Evolutionary conservation across 306 rosid genomes (phyloP).

Genomic region (Cucumis melo): DNA sequence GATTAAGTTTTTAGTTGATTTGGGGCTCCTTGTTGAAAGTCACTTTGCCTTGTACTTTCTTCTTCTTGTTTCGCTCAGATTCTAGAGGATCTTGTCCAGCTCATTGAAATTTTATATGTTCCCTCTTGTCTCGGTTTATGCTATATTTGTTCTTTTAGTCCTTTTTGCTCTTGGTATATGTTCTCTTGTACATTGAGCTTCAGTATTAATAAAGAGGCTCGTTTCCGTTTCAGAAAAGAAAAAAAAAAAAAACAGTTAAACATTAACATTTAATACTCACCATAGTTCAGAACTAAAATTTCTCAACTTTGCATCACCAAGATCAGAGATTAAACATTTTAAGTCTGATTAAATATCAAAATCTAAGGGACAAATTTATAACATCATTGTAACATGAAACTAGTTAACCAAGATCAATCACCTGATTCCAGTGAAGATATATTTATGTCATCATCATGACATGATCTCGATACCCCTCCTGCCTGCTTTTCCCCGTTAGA

Average conservation of each 20-base stretch:
- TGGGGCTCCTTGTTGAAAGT: no score
- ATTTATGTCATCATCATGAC: background rate
- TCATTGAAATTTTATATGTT: no score
- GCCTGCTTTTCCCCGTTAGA: slow-evolving; percentile 23
- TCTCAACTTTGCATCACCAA: background rate
- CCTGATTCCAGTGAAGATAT: slow-evolving; percentile 21
- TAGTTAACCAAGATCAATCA: background rate
- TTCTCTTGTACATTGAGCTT: no score
- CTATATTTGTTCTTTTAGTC: no score
- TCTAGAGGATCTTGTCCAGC: no score
- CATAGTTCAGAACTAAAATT: background rate
- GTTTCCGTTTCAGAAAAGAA: no score
- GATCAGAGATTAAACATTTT: background rate
- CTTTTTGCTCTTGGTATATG: no score
- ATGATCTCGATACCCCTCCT: slow-evolving; percentile 18
- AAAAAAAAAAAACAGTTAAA: background rate
- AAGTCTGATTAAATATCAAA: background rate
- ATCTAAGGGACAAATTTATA: background rate
- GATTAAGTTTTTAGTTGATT: no score
- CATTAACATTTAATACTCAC: background rate
- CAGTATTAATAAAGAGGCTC: no score
- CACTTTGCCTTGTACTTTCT: no score
- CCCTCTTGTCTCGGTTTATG: no score
- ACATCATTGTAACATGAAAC: background rate
- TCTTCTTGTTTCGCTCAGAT: no score